A percentile compares a stretch with the other conserved stretches of the same genome.
Conservation (phyloP, 2,329 filamentous ascomycete species). For the Sporothrix sp. region DNA sequence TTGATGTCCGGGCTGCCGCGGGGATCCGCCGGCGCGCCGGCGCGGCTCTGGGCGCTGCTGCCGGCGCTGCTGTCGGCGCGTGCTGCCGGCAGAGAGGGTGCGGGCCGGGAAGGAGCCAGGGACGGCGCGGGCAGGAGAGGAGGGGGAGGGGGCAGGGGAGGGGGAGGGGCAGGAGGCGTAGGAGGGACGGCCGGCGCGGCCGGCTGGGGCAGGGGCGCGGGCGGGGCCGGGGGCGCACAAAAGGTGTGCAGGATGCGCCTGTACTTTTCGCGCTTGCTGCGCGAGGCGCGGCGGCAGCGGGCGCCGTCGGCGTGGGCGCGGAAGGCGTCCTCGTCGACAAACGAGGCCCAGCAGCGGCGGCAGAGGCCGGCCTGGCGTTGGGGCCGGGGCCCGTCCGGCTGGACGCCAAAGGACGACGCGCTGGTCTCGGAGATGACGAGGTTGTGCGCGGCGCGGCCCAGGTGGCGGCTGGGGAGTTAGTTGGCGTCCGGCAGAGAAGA, state of each 20-base stretch:
- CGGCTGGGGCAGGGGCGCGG: slow-evolving; percentile 1
- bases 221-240: slow-evolving; percentile 3
- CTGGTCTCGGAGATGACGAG: slow-evolving; percentile 20
- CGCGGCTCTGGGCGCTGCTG: background rate
- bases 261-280: slow-evolving; percentile 25
- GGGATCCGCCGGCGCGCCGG: background rate
- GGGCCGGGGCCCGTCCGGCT: slow-evolving; percentile 16
- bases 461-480: slow-evolving; percentile 25
- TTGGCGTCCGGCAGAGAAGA: background rate
- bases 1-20: slow-evolving; percentile 1
- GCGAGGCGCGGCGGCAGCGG: slow-evolving; percentile 21
- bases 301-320: slow-evolving; percentile 18
- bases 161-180: background rate
- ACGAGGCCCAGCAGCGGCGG: slow-evolving; percentile 25
- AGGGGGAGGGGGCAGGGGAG: background rate
- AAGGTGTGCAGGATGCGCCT: slow-evolving; percentile 21
- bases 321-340: slow-evolving; percentile 20
- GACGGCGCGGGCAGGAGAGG: background rate
- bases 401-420: slow-evolving; percentile 25
- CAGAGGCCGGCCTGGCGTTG: slow-evolving; percentile 25
- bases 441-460: slow-evolving; percentile 25
- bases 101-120: background rate
- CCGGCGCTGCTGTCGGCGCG: background rate
- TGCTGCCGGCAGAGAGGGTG: background rate
- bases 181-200: background rate